Base-by-base conservation (phyloP, 2,329 filamentous ascomycete genomes). In the Cladosporium velox region DNA sequence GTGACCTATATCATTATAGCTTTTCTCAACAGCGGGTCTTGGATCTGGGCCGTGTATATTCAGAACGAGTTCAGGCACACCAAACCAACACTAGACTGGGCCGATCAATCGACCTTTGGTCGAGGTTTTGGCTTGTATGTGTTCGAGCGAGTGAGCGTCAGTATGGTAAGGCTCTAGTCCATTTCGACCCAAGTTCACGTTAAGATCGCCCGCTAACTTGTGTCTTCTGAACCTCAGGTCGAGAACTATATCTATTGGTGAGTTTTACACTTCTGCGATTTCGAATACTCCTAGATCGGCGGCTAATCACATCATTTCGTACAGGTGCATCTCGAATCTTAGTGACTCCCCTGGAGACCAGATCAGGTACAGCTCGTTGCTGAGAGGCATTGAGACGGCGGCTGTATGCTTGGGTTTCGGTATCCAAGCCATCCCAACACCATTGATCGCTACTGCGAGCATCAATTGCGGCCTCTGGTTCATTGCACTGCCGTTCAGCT, bases 71-170 rank as follows among this genome's bases (percentile, higher is more conserved):
- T 81, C 70, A 73, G 77, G 5, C 71, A 74, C 32, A 80, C 79
- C 0, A 72, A 73, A 2, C 80, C 80, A 0, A 70, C 77, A 2
- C 67, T 83, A 12, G 81, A 83, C 68, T 83, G 79, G 80, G 73
- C 65, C 0, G 67, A 79, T 30, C 63, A 59, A 32, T 51, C 41
- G 15, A 65, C 62, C 2, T 65, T 65, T 14, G 63, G 63, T n/a
- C 28, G 63, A 30, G 63, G 63, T 14, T 64, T 64, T 34, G 61
- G 61, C 10, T 57, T 64, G 34, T 64, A 64, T 24, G 61, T 64
- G 6, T 64, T 64, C 28, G 61, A 64, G 26, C 61, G 61, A 10
- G 61, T 64, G 4, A 64, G 61, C 38, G 61, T 64, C 21, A 28
- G 51, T 24, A 64, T 64, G 61, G 51, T 47, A 47, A 12, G 41